phyloP scores from a whole-genome alignment of 2,329 filamentous ascomycete genomes.

The Fusarium sp. region DNA sequence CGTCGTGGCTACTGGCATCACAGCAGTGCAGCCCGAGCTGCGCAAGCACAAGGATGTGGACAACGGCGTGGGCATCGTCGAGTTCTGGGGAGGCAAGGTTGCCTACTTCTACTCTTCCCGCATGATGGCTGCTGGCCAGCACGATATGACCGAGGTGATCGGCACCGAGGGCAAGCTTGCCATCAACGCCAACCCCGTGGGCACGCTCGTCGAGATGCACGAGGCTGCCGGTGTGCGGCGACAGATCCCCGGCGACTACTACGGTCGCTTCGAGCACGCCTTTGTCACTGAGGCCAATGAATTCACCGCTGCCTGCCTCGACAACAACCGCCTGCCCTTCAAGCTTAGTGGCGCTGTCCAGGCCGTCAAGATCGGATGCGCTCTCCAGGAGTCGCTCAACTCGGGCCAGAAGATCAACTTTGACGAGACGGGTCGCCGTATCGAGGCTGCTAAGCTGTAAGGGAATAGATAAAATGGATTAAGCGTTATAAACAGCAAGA shows the following conservation, averaged over 20 bases:
- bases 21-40: conserved; percentile 48
- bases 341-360: conserved; percentile 69
- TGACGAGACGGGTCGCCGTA: conserved; percentile 56
- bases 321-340: conserved; percentile 67
- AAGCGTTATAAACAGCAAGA: background rate
- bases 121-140: conserved; percentile 78
- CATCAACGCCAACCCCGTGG: conserved; percentile 69
- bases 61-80: conserved; percentile 65
- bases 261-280: conserved; percentile 71
- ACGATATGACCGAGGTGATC: conserved; percentile 76
- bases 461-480: background rate
- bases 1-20: conserved; percentile 48
- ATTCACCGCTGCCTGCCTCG: conserved; percentile 70
- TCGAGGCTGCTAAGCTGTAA: conserved; percentile 40
- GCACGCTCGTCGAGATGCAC: conserved; percentile 67
- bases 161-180: conserved; percentile 73
- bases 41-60: conserved; percentile 49
- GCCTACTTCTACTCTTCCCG: conserved; percentile 73
- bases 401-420: conserved; percentile 70
- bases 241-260: conserved; percentile 72
- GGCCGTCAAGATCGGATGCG: conserved; percentile 71
- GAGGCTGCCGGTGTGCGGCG: conserved; percentile 62
- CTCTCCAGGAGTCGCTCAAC: conserved; percentile 69
- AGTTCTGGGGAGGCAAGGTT: conserved; percentile 74
- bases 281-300: conserved; percentile 74